A percentile compares a stretch with the other conserved stretches of the same genome.
Evolutionary conservation across 768 basidiomycete genomes (phyloP).

Genomic region (Amanita subjunquillea): DNA sequence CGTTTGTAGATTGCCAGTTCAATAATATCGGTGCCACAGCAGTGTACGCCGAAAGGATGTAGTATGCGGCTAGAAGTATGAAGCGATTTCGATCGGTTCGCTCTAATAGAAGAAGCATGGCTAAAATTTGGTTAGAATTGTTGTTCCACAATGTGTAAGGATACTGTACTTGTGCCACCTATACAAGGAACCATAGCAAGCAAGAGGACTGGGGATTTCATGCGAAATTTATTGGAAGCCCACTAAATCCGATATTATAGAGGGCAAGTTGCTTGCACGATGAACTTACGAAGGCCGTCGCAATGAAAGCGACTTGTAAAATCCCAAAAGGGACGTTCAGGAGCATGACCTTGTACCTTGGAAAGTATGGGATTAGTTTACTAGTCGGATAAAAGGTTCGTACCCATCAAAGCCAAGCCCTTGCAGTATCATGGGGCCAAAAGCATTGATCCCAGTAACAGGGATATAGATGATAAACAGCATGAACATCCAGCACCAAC

Average conservation of each 20-base stretch:
- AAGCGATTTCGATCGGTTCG: slow-evolving; percentile 16
- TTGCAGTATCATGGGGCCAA: slow-evolving; percentile 21
- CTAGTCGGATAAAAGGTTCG: not conserved
- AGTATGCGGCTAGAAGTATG: slow-evolving; percentile 19
- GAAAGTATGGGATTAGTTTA: not conserved
- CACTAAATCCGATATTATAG: slow-evolving; percentile 10
- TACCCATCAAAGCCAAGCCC: slow-evolving; percentile 24
- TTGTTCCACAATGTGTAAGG: not conserved
- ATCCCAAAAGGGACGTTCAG: slow-evolving; percentile 20
- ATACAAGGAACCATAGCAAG: slow-evolving; percentile 14
- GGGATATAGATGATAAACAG: slow-evolving; percentile 16
- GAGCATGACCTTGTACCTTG: slow-evolving; percentile 21
- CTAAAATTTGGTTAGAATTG: slow-evolving; percentile 7
- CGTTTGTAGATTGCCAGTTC: slow-evolving; percentile 25
- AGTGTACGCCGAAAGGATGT: slow-evolving; percentile 15
- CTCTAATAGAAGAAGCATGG: slow-evolving; percentile 15
- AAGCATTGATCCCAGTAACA: slow-evolving; percentile 14
- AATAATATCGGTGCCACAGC: slow-evolving; percentile 16
- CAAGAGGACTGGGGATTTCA: slow-evolving; percentile 17
- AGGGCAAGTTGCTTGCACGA: not conserved
- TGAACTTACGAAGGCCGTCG: slow-evolving; percentile 17
- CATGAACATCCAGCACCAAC: slow-evolving; percentile 23
- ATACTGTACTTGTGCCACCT: slow-evolving; percentile 12
- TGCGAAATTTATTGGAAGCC: slow-evolving; percentile 15
- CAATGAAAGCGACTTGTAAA: slow-evolving; percentile 16